phyloP scores from a whole-genome alignment of 2,329 filamentous ascomycete species.

The Penicillium sp. region DNA sequence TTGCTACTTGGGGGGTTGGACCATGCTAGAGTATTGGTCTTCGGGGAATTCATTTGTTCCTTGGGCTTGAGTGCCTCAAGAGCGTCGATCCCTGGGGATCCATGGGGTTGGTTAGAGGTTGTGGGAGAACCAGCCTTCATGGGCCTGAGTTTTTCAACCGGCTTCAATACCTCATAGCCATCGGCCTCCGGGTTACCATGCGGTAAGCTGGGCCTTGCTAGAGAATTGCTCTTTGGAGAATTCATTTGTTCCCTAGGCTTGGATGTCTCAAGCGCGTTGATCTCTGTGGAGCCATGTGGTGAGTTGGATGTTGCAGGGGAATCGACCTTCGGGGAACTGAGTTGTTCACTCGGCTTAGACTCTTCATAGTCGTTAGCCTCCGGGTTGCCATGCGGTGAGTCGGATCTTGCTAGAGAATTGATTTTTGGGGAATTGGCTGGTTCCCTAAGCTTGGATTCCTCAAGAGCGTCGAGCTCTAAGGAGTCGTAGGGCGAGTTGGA shows the following conservation, averaged over 20 bases:
- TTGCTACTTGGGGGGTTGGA: not conserved
- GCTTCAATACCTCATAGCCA: no score
- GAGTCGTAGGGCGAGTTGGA: not conserved
- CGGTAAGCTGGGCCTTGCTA: no score
- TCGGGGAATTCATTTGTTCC: not conserved
- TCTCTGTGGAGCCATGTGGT: not conserved
- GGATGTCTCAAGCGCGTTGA: not conserved
- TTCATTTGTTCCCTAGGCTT: no score
- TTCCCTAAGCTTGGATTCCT: no score
- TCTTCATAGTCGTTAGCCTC: conserved; percentile 7
- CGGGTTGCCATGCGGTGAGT: not conserved
- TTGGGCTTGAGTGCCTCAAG: not conserved
- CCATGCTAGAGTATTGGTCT: no score
- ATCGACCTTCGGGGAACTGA: not conserved
- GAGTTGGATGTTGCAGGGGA: not conserved
- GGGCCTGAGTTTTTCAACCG: no score
- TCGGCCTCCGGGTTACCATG: no score
- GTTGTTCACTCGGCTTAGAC: not conserved
- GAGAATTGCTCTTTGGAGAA: not conserved
- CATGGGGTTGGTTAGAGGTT: not conserved
- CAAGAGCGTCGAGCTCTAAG: not conserved
- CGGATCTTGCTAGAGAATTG: not conserved
- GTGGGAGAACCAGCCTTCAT: no score
- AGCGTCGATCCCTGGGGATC: no score
- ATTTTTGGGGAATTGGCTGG: not conserved